phyloP scores from a whole-genome alignment of 1,284 basidiomycete species.

The Microbotryomycetes sp. region DNA sequence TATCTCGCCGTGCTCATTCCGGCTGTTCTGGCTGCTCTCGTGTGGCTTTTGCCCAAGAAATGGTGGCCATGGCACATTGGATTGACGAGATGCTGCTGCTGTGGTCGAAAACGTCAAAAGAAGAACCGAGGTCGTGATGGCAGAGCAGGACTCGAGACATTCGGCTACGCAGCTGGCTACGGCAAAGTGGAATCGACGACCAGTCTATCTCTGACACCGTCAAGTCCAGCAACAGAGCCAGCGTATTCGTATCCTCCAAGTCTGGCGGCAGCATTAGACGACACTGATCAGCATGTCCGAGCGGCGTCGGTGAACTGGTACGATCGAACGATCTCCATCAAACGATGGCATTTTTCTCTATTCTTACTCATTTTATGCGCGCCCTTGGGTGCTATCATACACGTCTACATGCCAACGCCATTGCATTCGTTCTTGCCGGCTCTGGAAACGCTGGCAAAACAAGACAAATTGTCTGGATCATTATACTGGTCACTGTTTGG shows the following conservation, averaged over 20 bases:
- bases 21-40: constrained; percentile 13
- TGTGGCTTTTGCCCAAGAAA: constrained; percentile 16
- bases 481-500: constrained; percentile 38
- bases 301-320: not conserved
- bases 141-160: not conserved
- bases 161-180: not conserved
- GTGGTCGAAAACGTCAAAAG: constrained; percentile 1
- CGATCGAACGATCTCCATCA: constrained; percentile 9
- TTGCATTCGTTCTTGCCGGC: constrained; percentile 18
- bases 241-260: not conserved
- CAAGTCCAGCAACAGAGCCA: not conserved
- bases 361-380: constrained; percentile 15
- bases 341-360: constrained; percentile 19
- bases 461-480: constrained; percentile 11
- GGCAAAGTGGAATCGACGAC: not conserved
- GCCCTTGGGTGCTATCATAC: constrained; percentile 17
- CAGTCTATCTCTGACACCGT: not conserved
- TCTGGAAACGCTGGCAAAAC: constrained; percentile 2
- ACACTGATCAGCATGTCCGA: too few relatives aligned
- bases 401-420: constrained; percentile 20
- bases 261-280: not conserved
- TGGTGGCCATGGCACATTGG: constrained; percentile 28
- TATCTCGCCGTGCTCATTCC: constrained; percentile 31
- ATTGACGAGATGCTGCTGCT: constrained; percentile 20
- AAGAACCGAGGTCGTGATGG: not conserved